Conservation (phyloP, 129 eudicot species). For the Helichrysum umbraculigerum region DNA sequence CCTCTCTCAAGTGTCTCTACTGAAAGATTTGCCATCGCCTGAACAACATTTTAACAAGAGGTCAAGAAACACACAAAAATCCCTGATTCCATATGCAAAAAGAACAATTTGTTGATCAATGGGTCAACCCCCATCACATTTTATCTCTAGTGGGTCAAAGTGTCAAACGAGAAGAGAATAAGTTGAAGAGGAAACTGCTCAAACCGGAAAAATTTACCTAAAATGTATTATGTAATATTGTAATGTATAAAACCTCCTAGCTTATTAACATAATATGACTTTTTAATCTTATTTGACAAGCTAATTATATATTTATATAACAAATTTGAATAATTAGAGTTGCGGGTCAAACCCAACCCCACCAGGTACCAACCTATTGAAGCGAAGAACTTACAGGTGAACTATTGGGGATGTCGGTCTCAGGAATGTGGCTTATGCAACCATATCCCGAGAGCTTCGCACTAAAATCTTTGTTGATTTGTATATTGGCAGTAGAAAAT, state of each 20-base stretch:
- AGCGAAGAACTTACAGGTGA: slow-evolving; percentile 30
- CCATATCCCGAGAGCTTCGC: slow-evolving; percentile 98
- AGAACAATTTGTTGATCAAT: neutral
- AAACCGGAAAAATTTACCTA: too few relatives aligned
- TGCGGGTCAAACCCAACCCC: neutral
- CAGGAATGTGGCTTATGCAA: slow-evolving; percentile 78
- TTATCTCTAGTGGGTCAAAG: neutral
- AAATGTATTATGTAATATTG: neutral
- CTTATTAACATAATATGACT: neutral
- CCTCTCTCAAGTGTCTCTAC: slow-evolving; percentile 86
- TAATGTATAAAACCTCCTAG: neutral
- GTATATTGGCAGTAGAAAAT: slow-evolving; percentile 88
- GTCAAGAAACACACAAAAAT: neutral
- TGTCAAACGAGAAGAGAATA: too few relatives aligned
- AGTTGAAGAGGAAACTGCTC: neutral
- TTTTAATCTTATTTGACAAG: neutral
- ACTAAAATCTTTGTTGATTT: slow-evolving; percentile 93
- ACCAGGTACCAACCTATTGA: slow-evolving; percentile 19
- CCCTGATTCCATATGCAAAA: neutral
- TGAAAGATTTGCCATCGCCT: slow-evolving; percentile 78
- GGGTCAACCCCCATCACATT: neutral
- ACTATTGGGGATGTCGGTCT: slow-evolving; percentile 54
- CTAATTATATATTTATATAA: neutral
- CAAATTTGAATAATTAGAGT: neutral
- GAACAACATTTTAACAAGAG: slow-evolving; percentile 22